Evolutionary conservation across 2,329 filamentous ascomycete species (phyloP).

Genomic region (Orbilia blumenaviensis): DNA sequence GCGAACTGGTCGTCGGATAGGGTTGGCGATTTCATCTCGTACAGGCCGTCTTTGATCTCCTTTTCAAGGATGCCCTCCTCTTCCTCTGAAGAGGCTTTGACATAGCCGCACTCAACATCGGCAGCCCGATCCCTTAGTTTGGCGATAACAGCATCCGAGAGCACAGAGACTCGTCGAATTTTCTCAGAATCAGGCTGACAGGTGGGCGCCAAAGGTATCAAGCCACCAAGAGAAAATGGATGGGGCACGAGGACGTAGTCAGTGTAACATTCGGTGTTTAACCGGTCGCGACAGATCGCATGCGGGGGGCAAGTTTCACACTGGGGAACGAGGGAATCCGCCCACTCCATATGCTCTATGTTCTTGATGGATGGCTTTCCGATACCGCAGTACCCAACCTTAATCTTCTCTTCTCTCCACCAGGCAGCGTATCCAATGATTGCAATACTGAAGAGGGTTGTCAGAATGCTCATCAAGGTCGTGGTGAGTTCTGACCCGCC

Average conservation of each 20-base stretch:
- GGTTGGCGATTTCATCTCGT: conserved; percentile 79
- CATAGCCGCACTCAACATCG: conserved; percentile 87
- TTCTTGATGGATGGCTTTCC: conserved; percentile 71
- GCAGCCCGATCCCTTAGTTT: conserved; percentile 85
- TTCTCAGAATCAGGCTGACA: conserved; percentile 97
- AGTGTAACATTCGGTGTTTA: conserved; percentile 80
- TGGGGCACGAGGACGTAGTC: conserved; percentile 88
- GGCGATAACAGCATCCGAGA: conserved; percentile 87
- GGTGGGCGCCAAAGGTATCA: conserved; percentile 85
- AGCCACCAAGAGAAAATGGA: conserved; percentile 80
- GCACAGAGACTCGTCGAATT: conserved; percentile 81
- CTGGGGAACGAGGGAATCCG: conserved; percentile 75
- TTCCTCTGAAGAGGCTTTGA: conserved; percentile 64
- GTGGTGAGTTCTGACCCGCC: conserved; percentile 64
- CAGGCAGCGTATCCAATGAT: conserved; percentile 78
- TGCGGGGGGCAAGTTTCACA: conserved; percentile 92
- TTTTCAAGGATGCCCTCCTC: conserved; percentile 80
- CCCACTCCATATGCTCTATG: conserved; percentile 73
- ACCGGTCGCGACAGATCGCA: conserved; percentile 83
- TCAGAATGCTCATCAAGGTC: conserved; percentile 71
- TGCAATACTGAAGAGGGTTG: conserved; percentile 75
- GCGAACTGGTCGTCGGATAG: conserved; percentile 57
- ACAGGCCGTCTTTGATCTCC: conserved; percentile 85
- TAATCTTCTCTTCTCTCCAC: conserved; percentile 95
- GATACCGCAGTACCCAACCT: conserved; percentile 91